Evolutionary conservation across 495 filamentous ascomycete species (phyloP).

Genomic region (Penicillium parvum): DNA sequence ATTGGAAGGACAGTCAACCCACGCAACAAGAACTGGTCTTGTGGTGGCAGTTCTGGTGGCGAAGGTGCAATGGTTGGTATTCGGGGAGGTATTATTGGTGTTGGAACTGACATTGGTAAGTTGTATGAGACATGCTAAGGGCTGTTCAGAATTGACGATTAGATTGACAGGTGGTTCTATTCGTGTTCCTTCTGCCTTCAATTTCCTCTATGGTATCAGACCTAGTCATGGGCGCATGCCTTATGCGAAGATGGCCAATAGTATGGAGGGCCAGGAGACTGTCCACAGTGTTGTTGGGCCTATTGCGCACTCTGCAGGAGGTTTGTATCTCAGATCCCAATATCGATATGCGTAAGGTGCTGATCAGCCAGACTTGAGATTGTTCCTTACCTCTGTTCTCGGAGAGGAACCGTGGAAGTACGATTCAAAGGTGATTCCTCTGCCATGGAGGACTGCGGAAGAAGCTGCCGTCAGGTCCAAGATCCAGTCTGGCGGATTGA

Average conservation of each 20-base stretch:
- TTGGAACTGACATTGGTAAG: conserved; percentile 37
- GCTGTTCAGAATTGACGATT: neutral
- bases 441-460: conserved; percentile 24
- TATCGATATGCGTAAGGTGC: neutral
- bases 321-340: conserved; percentile 22
- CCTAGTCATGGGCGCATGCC: conserved; percentile 42
- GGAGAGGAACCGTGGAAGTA: conserved; percentile 28
- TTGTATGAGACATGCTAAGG: neutral
- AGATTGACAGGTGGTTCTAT: conserved; percentile 38
- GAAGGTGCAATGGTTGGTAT: conserved; percentile 37
- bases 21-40: conserved; percentile 30
- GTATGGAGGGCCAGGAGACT: conserved; percentile 32
- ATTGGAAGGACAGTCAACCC: conserved; percentile 39
- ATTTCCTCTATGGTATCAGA: conserved; percentile 40
- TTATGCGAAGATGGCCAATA: conserved; percentile 27
- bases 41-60: conserved; percentile 41
- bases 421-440: conserved; percentile 27
- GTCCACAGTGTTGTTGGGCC: conserved; percentile 38
- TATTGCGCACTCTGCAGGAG: conserved; percentile 32
- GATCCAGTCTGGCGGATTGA: conserved; percentile 20
- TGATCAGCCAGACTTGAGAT: conserved; percentile 30
- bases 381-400: conserved; percentile 33
- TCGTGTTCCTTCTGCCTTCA: conserved; percentile 47
- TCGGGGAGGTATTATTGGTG: conserved; percentile 30
- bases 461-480: conserved; percentile 24